Evolutionary conservation across 768 basidiomycete genomes (phyloP), one percentile per base, ranked within the genome.

Genomic region (Russula earlei): DNA sequence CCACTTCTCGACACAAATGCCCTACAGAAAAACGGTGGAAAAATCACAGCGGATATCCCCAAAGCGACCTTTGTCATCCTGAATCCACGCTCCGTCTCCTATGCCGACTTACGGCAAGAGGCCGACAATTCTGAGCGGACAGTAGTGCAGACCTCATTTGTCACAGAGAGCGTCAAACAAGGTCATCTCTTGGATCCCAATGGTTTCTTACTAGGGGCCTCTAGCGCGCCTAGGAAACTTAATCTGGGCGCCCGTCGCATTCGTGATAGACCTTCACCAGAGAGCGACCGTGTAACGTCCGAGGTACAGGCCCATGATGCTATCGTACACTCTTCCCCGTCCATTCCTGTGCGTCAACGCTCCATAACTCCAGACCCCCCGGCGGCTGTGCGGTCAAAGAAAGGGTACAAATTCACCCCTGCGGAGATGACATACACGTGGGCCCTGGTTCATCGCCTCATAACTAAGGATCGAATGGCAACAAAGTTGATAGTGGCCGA

Each of bases 41-140:
- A 66, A 57, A 81, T 87, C 48, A 74, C 74, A 11, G 72, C 73
- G 22, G 73, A 75, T 34, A 75, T 80, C n/a, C 66, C 70, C 9
- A 70, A 73, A 12, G 85, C 85, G 6, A 79, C 85, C 64, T 85
- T 78, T 65, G 73, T 77, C 12, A 74, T 90, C 34, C 69, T 88
- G 37, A 77, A 76, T 48, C 66, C 75, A 19, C 73, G 74, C 24
- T 77, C 79, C 17, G 75, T 74, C 60, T 74, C 74, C 7, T 84
- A 79, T 55, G 70, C 70, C 20, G 74, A 73, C n/a, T 72, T 82
- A 40, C 62, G 74, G n/a, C 68, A 60, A 19, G 68, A 69, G n/a
- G 68, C 75, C 0, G 55, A 56, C 19, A 63, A 62, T 47, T 58
- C 63, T 8, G 69, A 70, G 11, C 78, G 74, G 57, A 71, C 71